Evolutionary conservation across 2,329 filamentous ascomycete species (phyloP), one percentile per base, ranked within the genome.

Genomic region (Claviceps monticola): DNA sequence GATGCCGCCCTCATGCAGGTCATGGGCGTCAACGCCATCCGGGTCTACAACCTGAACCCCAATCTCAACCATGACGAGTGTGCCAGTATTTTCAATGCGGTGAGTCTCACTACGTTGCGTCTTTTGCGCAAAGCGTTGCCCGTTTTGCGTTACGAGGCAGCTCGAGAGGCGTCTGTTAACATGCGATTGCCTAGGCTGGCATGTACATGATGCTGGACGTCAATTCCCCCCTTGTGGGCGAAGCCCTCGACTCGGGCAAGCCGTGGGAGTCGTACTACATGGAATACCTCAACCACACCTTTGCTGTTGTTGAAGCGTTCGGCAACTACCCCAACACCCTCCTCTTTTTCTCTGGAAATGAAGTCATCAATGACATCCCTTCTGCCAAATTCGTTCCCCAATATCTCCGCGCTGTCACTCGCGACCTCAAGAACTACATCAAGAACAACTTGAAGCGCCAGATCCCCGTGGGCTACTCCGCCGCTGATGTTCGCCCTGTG

Each of bases 391-490:
- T 66, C 50, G 80, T 79, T 37, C 84, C 84, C 43, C 83, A 80
- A n/a, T 90, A 87, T 65, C 73, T 83, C 58, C 76, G 81, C 67
- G 86, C 86, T 56, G 79, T 88, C 56, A 88, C 83, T 46, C 83
- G 86, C 62, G 86, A 90, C 67, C 74, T 90, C 65, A 88, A 87
- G 74, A 83, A 82, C 64, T 90, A 90, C 73, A 82, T 89, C 70
- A 79, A 81, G 68, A 82, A 81, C 62, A 79, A 85, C 62, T 71
- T 78, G 54, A 74, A 80, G 62, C 83, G 86, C 59, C 59, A 70
- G 54, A 85, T 90, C 57, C 85, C 86, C 21, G 83, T 89, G 53
- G 86, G 86, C 45, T 90, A 90, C 74, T 88, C 84, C 6, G 86
- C 86, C 54, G 86, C 86, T 48, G 86, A 90, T 64, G 86, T 91